Base-by-base conservation (phyloP, 1,284 basidiomycete genomes). In the Coniophora puteana region DNA sequence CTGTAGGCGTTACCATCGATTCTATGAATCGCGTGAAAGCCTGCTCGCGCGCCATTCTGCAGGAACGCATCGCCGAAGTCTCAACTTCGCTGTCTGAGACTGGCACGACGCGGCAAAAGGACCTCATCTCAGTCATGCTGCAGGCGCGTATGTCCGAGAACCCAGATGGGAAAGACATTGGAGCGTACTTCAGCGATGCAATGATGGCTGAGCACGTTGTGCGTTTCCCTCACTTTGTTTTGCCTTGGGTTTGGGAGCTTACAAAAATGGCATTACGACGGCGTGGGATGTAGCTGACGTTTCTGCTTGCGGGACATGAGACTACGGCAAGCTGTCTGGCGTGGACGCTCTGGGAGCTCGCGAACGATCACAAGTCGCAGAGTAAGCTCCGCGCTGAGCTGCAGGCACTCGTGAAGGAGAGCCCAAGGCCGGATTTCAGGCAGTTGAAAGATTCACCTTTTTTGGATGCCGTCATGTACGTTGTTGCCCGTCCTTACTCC, bases 161-260 rank as follows among this genome's bases (percentile, higher is more conserved):
- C 13, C 42, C 40, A 20, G 43, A 37, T 10, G 61, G 50, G 24
- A n/a, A n/a, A n/a, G n/a, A n/a, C n/a, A n/a, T n/a, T n/a, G n/a
- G n/a, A n/a, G 70, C 69, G 47, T 54, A 59, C 11, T 70, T 74
- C 68, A 69, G 59, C 30, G 71, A 74, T 46, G 48, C 58, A 31
- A 68, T 64, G 13, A 71, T 74, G 66, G 69, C 74, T 54, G 70
- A 74, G 38, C 72, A 74, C 60, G 69, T 74, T 29, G 70, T 71
- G 30, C 13, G 66, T 59, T n/a, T n/a, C n/a, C n/a, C n/a, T n/a
- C n/a, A 16, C 18, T 44, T 18, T 44, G 18, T 33, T 13, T 7
- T 8, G 7, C 20, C 29, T 18, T n/a, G n/a, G 7, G 29, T 14
- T 31, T 7, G n/a, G n/a, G n/a, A n/a, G n/a, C n/a, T n/a, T n/a